Evolutionary conservation across 2,329 filamentous ascomycete genomes (phyloP).

Genomic region (Xenoacremonium recifei): DNA sequence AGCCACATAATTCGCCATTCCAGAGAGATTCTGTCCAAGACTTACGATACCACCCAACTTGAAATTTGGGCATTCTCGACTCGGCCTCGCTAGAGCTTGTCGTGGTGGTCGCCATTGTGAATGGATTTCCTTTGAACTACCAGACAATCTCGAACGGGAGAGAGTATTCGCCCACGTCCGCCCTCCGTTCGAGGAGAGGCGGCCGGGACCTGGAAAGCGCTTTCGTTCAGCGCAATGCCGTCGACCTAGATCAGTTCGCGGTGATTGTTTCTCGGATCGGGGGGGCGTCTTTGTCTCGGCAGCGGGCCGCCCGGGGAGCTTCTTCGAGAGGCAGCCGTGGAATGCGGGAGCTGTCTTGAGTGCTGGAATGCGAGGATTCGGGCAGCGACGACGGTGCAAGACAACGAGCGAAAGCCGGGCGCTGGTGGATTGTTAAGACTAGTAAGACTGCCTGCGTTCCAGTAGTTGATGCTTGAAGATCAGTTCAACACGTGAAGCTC

Average conservation of each 20-base stretch:
- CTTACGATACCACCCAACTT: slow-evolving; percentile 51
- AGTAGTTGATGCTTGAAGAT: too few species aligned
- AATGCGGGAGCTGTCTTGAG: slow-evolving; percentile 16
- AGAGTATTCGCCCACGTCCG: slow-evolving; percentile 19
- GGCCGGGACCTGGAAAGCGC: slow-evolving; percentile 15
- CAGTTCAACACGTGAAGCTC: too few species aligned
- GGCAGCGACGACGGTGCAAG: slow-evolving; percentile 16
- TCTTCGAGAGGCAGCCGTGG: slow-evolving; percentile 20
- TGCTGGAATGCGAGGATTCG: slow-evolving; percentile 19
- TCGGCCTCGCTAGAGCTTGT: slow-evolving; percentile 13
- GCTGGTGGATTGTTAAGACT: slow-evolving; percentile 11
- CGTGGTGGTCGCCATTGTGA: slow-evolving; percentile 23
- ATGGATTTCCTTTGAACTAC: slow-evolving; percentile 11
- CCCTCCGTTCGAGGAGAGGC: slow-evolving; percentile 24
- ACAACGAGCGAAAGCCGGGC: slow-evolving; percentile 26
- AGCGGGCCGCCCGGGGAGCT: slow-evolving; percentile 20
- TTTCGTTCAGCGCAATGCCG: slow-evolving; percentile 10
- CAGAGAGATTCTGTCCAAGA: slow-evolving; percentile 16
- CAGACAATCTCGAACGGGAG: slow-evolving; percentile 5
- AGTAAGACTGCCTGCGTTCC: too few species aligned
- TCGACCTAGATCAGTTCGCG: too few species aligned
- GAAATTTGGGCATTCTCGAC: slow-evolving; percentile 36
- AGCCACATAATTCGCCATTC: slow-evolving; percentile 22
- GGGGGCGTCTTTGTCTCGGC: slow-evolving; percentile 12
- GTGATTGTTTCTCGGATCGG: slow-evolving; percentile 1